A percentile compares a stretch with the other conserved stretches of the same genome.
These are phyloP conservation scores for Macroventuria anomochaeta DNA, from an alignment of 2,329 filamentous ascomycete species.

Conservation along the genomic window DNA sequence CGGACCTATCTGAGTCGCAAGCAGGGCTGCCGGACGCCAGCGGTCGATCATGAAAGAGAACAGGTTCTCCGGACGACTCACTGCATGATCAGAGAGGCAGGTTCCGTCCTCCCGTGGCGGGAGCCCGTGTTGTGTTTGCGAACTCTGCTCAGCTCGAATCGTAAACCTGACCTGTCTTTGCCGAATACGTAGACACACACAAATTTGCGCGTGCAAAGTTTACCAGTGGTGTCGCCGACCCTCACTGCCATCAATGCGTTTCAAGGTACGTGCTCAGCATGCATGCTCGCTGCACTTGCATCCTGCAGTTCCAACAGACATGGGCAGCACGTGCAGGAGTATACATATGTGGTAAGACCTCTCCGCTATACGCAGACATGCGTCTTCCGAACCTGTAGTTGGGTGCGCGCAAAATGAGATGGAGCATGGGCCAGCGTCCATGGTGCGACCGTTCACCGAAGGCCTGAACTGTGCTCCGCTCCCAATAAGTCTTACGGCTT, in stretches of 20 bases:
- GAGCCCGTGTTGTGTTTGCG: constrained; percentile 18
- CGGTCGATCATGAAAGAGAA: constrained; percentile 20
- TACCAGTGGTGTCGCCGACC: constrained; percentile 12
- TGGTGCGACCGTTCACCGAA: constrained; percentile 25
- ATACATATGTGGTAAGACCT: constrained; percentile 11
- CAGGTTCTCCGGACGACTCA: constrained; percentile 9
- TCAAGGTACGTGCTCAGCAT: constrained; percentile 22
- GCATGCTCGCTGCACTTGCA: constrained; percentile 28
- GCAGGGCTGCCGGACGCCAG: constrained; percentile 4
- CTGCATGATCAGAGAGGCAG: constrained; percentile 1
- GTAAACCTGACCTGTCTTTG: neutral
- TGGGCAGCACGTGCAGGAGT: constrained; percentile 26
- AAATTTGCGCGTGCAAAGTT: constrained; percentile 21
- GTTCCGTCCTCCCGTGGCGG: constrained; percentile 18
- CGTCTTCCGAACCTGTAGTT: constrained; percentile 17
- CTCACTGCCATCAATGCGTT: constrained; percentile 21
- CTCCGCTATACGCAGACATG: constrained; percentile 23
- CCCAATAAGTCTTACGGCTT: constrained; percentile 17
- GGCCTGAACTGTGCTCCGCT: constrained; percentile 7
- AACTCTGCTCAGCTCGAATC: constrained; percentile 5
- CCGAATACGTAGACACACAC: neutral
- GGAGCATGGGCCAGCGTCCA: constrained; percentile 22
- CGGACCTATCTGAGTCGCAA: constrained; percentile 5
- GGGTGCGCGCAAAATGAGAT: constrained; percentile 26
- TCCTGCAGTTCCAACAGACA: constrained; percentile 19